Percentiles rank a stretch among this genome's conserved stretches.
These are phyloP conservation scores for Cercospora sojina DNA, from an alignment of 2,329 filamentous ascomycete genomes.

Conservation along the genomic window DNA sequence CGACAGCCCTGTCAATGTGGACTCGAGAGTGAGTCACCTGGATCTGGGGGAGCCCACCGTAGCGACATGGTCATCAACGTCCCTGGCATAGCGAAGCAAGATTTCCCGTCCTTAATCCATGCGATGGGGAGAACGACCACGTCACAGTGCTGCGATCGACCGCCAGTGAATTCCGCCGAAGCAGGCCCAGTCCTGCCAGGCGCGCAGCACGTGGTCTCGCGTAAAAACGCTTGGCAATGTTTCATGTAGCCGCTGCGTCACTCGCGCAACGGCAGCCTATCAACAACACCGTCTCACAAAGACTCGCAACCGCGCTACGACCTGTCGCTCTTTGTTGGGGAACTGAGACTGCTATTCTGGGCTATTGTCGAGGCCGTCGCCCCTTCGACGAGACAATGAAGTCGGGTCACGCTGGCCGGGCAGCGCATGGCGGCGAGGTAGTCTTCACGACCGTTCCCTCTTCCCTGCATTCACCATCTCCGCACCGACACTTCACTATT, in stretches of 20 bases:
- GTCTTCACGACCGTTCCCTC: constrained; percentile 1
- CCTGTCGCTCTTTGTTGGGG: neutral
- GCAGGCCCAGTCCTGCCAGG: neutral
- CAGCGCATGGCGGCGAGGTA: neutral
- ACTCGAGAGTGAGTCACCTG: neutral
- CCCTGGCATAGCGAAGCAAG: neutral
- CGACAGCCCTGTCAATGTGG: neutral
- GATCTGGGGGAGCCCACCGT: neutral
- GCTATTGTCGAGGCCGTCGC: neutral
- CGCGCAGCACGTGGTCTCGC: neutral
- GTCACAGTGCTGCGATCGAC: neutral
- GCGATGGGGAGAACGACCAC: neutral
- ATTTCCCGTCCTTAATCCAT: neutral
- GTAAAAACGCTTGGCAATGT: neutral
- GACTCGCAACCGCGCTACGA: constrained; percentile 10
- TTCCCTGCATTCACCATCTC: constrained; percentile 12
- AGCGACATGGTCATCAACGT: neutral
- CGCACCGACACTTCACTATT: constrained; percentile 1
- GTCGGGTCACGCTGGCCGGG: neutral
- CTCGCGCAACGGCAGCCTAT: constrained; percentile 3
- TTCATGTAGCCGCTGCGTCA: constrained; percentile 15
- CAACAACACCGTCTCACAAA: constrained; percentile 1
- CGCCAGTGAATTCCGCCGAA: neutral
- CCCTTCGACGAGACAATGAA: neutral
- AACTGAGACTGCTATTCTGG: constrained; percentile 15